Evolutionary conservation across 257 asterid genomes (phyloP).

Genomic region (Solanum appendiculatum): DNA sequence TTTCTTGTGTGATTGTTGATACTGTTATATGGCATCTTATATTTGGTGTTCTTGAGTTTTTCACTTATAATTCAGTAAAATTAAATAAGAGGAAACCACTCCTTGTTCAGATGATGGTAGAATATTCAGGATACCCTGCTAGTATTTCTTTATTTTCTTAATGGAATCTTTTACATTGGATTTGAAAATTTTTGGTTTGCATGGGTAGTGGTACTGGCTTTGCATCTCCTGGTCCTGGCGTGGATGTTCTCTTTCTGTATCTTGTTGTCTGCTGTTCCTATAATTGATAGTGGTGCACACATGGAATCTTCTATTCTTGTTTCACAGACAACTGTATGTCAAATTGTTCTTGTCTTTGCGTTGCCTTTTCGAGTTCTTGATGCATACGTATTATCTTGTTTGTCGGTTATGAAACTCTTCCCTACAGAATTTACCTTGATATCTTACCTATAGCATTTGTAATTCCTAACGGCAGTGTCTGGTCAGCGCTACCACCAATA

Average conservation of each 20-base stretch:
- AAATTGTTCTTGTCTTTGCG: background rate
- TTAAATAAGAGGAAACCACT: background rate
- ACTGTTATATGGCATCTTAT: background rate
- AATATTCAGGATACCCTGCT: background rate
- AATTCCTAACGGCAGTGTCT: slow-evolving; percentile 95
- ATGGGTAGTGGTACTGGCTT: background rate
- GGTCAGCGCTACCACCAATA: slow-evolving; percentile 94
- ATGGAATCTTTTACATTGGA: background rate
- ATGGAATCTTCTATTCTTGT: background rate
- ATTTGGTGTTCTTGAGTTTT: background rate
- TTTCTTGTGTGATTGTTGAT: background rate
- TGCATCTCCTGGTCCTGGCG: background rate
- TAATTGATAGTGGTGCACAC: background rate
- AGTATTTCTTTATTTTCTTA: background rate
- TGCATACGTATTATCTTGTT: background rate
- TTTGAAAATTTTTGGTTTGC: background rate
- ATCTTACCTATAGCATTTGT: slow-evolving; percentile 28
- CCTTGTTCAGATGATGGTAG: background rate
- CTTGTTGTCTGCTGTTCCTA: background rate
- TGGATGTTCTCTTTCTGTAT: background rate
- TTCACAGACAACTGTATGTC: background rate
- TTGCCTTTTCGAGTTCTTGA: background rate
- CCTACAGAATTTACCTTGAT: slow-evolving; percentile 12
- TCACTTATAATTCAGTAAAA: background rate
- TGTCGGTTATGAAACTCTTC: slow-evolving; percentile 2